Conservation (phyloP, 257 asterid genomes). For the Solanum ahanhuiri region DNA sequence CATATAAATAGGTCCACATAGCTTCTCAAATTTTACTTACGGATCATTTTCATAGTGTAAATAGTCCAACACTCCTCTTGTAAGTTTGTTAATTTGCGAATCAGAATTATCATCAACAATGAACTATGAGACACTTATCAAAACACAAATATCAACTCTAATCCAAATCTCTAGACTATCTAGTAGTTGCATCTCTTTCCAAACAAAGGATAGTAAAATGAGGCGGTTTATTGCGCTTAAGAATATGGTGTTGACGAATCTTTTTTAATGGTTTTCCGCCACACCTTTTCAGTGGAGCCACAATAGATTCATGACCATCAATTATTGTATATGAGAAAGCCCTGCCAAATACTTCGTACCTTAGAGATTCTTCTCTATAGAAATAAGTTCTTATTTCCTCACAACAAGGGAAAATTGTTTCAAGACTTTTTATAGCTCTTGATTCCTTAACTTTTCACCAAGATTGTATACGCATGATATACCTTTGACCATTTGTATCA, state of each 20-base stretch:
- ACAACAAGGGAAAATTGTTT: neutral
- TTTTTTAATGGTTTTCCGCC: neutral
- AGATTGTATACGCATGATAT: neutral
- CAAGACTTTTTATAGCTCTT: no score
- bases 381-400: neutral
- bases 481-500: neutral
- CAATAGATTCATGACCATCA: neutral
- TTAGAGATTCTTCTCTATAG: neutral
- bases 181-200: no score
- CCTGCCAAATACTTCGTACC: neutral
- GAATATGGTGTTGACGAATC: neutral
- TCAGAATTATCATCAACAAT: neutral
- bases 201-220: neutral
- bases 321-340: neutral
- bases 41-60: neutral
- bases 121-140: neutral
- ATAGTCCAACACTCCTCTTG: neutral
- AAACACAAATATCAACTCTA: neutral
- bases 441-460: neutral
- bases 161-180: neutral
- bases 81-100: neutral
- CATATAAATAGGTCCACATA: neutral
- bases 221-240: neutral
- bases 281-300: neutral
- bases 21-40: neutral